phyloP scores from a whole-genome alignment of 257 asterid genomes.

The Dorcoceras hygrometricum region DNA sequence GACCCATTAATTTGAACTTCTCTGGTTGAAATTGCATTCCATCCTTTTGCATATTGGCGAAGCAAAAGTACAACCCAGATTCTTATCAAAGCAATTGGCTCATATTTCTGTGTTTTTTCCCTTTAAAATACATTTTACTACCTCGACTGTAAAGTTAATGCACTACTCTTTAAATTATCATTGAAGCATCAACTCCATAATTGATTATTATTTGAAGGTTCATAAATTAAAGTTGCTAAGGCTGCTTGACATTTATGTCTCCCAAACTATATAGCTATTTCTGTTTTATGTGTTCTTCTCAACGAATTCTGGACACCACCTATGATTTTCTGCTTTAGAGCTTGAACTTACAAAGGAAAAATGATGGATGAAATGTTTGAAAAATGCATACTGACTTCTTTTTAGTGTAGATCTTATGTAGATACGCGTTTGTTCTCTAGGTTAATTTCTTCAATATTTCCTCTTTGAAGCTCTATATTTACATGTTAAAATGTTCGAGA shows the following conservation, averaged over 20 bases:
- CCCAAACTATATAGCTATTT: conserved; percentile 4
- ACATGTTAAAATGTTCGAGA: neutral
- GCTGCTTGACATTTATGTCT: conserved; percentile 22
- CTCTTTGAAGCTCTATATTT: conserved; percentile 11
- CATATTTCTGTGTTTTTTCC: neutral
- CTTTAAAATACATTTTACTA: neutral
- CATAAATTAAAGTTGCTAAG: neutral
- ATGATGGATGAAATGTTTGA: conserved; percentile 5
- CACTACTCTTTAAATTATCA: neutral
- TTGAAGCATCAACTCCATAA: neutral
- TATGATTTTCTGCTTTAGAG: conserved; percentile 6
- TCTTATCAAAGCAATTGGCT: conserved; percentile 4
- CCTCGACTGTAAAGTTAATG: neutral
- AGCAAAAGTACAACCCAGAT: neutral
- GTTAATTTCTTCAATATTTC: conserved; percentile 7
- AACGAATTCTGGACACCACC: conserved; percentile 4
- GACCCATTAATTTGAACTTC: neutral
- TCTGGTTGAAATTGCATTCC: neutral
- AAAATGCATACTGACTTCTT: conserved; percentile 9
- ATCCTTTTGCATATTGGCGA: conserved; percentile 3
- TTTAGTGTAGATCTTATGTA: conserved; percentile 18
- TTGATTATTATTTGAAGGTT: neutral
- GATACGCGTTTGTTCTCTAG: neutral
- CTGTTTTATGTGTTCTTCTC: conserved; percentile 18
- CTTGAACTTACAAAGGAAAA: conserved; percentile 19